Conservation (phyloP, 805 yeast species). For the Candida khao-thaluensis region DNA sequence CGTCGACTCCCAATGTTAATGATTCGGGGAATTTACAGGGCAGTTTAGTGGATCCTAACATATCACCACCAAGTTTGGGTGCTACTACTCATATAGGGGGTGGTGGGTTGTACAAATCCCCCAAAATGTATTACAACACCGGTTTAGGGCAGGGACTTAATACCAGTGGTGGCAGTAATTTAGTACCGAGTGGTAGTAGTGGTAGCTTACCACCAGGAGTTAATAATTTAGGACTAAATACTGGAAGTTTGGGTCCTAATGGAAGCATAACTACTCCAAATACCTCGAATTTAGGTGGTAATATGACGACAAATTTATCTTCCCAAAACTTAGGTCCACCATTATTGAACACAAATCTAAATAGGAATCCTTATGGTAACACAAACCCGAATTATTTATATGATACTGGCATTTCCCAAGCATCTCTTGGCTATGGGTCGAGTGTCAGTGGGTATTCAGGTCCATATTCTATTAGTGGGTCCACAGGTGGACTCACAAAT, state of each 20-base stretch:
- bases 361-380: slow-evolving; percentile 1
- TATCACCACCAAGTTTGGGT: not conserved
- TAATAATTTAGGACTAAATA: too few species aligned
- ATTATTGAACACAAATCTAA: not conserved
- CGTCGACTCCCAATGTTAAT: not conserved
- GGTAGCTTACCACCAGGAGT: too few species aligned
- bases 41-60: not conserved
- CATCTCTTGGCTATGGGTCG: not conserved
- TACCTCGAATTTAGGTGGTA: too few species aligned
- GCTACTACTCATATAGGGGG: not conserved
- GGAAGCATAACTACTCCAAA: too few species aligned
- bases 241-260: slow-evolving; percentile 3
- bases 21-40: not conserved
- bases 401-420: not conserved
- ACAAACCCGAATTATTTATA: slow-evolving; percentile 3
- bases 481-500: too few species aligned
- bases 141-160: too few species aligned
- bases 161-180: too few species aligned
- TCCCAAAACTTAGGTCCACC: too few species aligned
- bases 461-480: too few species aligned
- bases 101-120: not conserved
- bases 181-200: too few species aligned
- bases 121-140: slow-evolving; percentile 2
- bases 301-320: too few species aligned
- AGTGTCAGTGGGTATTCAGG: too few species aligned